Percentiles rank a stretch among this genome's conserved stretches.
Evolutionary conservation across 1,284 basidiomycete genomes (phyloP).

Genomic region (Stygiomarasmius scandens): DNA sequence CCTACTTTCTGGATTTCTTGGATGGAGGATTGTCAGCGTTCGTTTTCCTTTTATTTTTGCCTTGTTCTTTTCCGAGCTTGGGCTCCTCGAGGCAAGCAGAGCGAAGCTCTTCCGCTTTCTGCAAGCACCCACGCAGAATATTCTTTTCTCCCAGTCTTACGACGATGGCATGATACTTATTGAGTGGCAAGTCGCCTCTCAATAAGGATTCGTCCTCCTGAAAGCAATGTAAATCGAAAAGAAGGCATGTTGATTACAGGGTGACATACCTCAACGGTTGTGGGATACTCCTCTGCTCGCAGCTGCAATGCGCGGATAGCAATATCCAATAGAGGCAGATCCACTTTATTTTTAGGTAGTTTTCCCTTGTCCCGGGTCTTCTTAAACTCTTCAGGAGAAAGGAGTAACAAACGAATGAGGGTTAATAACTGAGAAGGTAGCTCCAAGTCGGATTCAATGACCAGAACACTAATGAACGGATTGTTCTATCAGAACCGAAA

Average conservation of each 20-base stretch:
- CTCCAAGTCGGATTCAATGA: slow-evolving; percentile 57
- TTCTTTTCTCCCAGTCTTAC: slow-evolving; percentile 84
- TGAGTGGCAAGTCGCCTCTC: slow-evolving; percentile 37
- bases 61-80: not conserved
- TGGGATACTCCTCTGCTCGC: slow-evolving; percentile 60
- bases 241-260: not conserved
- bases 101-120: slow-evolving; percentile 22
- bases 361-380: slow-evolving; percentile 70
- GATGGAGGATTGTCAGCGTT: not conserved
- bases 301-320: slow-evolving; percentile 51
- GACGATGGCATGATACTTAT: slow-evolving; percentile 66
- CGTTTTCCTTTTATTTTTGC: slow-evolving; percentile 6
- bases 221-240: slow-evolving; percentile 2
- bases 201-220: slow-evolving; percentile 59
- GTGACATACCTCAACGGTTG: slow-evolving; percentile 51
- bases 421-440: slow-evolving; percentile 70
- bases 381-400: slow-evolving; percentile 65
- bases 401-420: slow-evolving; percentile 70
- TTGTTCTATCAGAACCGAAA: slow-evolving; percentile 4
- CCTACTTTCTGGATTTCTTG: not conserved
- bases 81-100: not conserved
- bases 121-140: slow-evolving; percentile 52
- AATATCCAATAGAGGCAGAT: slow-evolving; percentile 48
- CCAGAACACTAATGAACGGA: slow-evolving; percentile 54
- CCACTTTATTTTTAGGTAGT: slow-evolving; percentile 76